Percentiles rank a stretch among this genome's conserved stretches.
phyloP scores from a whole-genome alignment of 805 yeast species.

The Metschnikowia picachoensis region DNA sequence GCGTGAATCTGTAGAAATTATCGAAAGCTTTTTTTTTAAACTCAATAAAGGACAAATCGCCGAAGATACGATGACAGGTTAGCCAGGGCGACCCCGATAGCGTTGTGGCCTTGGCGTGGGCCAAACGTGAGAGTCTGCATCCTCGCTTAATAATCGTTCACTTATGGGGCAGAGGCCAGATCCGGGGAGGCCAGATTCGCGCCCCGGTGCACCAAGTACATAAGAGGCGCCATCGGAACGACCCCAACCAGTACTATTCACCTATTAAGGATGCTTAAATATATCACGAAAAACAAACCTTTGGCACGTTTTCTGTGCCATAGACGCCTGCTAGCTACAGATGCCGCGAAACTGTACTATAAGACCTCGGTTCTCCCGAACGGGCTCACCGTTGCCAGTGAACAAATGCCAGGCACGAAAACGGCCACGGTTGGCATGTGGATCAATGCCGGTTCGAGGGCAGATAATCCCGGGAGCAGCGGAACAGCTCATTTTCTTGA shows the following conservation, averaged over 20 bases:
- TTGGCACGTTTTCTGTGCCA: not conserved
- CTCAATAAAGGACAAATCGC: too few relatives aligned
- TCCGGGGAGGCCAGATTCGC: not conserved
- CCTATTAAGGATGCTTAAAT: conserved; percentile 5
- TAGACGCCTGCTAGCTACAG: conserved; percentile 7
- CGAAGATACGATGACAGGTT: too few relatives aligned
- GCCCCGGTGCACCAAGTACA: conserved; percentile 9
- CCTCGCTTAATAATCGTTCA: too few relatives aligned
- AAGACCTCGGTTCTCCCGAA: conserved; percentile 75
- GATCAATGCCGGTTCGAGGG: conserved; percentile 98
- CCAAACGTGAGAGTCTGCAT: too few relatives aligned
- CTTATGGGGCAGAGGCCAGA: not conserved
- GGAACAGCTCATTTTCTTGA: conserved; percentile 98
- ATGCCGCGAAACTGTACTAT: conserved; percentile 19
- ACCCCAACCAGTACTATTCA: not conserved
- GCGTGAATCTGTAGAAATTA: too few relatives aligned
- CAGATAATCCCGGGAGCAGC: conserved; percentile 77
- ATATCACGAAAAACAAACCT: not conserved
- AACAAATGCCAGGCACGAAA: conserved; percentile 75
- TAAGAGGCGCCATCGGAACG: conserved; percentile 3
- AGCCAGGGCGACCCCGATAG: too few relatives aligned
- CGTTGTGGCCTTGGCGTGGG: too few relatives aligned
- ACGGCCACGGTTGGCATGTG: conserved; percentile 98
- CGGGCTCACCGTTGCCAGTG: conserved; percentile 94
- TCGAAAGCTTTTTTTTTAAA: too few relatives aligned